phyloP scores from a whole-genome alignment of 768 basidiomycete species.

The Crucibulum laeve region DNA sequence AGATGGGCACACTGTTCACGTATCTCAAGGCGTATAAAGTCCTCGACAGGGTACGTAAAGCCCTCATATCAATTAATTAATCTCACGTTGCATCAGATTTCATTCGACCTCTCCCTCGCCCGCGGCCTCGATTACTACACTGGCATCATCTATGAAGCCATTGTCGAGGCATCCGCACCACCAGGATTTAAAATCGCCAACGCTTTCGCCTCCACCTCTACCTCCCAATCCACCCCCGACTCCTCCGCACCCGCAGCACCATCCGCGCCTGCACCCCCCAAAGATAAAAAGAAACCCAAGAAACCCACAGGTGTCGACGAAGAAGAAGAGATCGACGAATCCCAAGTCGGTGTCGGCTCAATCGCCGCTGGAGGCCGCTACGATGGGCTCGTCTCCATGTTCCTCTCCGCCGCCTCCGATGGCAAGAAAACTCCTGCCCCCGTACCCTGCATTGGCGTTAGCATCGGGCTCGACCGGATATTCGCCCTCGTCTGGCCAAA shows the following conservation, averaged over 20 bases:
- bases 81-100: slow-evolving; percentile 51
- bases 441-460: slow-evolving; percentile 89
- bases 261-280: slow-evolving; percentile 20
- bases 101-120: slow-evolving; percentile 96
- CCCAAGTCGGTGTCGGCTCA: slow-evolving; percentile 93
- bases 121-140: slow-evolving; percentile 98
- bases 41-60: slow-evolving; percentile 57
- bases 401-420: slow-evolving; percentile 76
- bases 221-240: slow-evolving; percentile 14
- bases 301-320: slow-evolving; percentile 44
- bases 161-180: slow-evolving; percentile 90
- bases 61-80: not conserved
- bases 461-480: slow-evolving; percentile 89
- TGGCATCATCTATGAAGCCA: slow-evolving; percentile 96
- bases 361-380: slow-evolving; percentile 99
- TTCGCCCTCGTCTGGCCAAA: slow-evolving; percentile 89
- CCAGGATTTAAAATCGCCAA: slow-evolving; percentile 66
- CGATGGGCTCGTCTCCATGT: slow-evolving; percentile 91
- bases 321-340: slow-evolving; percentile 89
- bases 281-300: slow-evolving; percentile 34
- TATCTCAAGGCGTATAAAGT: slow-evolving; percentile 81
- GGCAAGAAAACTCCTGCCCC: slow-evolving; percentile 56
- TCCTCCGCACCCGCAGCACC: slow-evolving; percentile 24
- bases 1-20: slow-evolving; percentile 83
- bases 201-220: slow-evolving; percentile 38